Percentiles rank a stretch among this genome's conserved stretches.
Evolutionary conservation across 1,284 basidiomycete genomes (phyloP).

Genomic region (Tilletia indica): DNA sequence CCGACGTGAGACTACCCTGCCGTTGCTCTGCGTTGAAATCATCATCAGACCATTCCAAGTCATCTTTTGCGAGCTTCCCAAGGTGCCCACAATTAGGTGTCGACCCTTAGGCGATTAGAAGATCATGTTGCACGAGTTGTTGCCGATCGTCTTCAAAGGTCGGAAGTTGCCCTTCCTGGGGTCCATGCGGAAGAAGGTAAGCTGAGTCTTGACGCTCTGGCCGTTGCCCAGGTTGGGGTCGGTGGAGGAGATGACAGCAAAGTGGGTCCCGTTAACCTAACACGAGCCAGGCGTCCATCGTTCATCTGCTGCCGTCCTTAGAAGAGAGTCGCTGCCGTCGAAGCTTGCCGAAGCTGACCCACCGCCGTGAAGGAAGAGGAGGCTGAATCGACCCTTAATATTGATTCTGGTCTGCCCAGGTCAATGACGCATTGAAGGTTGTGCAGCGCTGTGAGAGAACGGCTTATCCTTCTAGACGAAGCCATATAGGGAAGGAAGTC

Average conservation of each 20-base stretch:
- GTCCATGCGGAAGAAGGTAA: constrained; percentile 95
- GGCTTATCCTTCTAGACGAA: too few species aligned
- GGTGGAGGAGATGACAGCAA: constrained; percentile 89
- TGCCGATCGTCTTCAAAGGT: constrained; percentile 75
- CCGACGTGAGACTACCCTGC: constrained; percentile 66
- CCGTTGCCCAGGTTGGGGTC: constrained; percentile 92
- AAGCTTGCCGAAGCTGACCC: too few species aligned
- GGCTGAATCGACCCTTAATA: too few species aligned
- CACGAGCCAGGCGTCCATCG: too few species aligned
- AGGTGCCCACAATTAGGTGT: constrained; percentile 90
- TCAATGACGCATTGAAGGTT: too few species aligned
- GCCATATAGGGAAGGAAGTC: too few species aligned
- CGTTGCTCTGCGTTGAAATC: constrained; percentile 75
- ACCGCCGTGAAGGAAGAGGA: too few species aligned
- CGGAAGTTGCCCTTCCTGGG: constrained; percentile 91
- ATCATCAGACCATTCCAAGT: constrained; percentile 98
- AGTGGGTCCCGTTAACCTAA: constrained; percentile 90
- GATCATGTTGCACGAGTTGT: constrained; percentile 88
- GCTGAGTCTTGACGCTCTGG: constrained; percentile 89
- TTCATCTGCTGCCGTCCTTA: too few species aligned
- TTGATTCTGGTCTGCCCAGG: too few species aligned
- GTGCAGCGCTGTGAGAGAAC: too few species aligned
- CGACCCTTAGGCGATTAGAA: constrained; percentile 96
- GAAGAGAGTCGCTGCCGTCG: too few species aligned
- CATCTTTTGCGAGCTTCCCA: constrained; percentile 90